Conservation (phyloP, 2,329 filamentous ascomycete species). For the Phyllachora maydis region DNA sequence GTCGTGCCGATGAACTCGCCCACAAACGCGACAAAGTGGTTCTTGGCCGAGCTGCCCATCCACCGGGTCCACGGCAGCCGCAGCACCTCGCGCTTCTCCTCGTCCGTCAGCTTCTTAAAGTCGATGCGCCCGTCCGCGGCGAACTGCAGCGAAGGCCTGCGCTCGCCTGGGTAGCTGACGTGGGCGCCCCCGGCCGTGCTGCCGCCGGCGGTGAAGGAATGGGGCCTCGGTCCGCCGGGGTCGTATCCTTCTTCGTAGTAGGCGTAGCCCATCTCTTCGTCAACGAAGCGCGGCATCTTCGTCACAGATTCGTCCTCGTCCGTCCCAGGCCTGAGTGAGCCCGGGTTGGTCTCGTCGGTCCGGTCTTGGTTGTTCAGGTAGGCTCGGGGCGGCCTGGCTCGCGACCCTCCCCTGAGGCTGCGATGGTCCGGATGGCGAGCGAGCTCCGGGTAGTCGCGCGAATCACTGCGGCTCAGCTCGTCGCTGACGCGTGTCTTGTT, state of each 20-base stretch:
- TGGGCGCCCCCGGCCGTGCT: too few species aligned
- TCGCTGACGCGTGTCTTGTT: too few species aligned
- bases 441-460: background rate
- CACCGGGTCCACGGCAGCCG: slow-evolving; percentile 21
- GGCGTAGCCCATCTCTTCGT: slow-evolving; percentile 1
- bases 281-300: background rate
- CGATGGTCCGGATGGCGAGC: background rate
- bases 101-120: slow-evolving; percentile 15
- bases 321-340: too few species aligned
- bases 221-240: background rate
- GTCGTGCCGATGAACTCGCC: slow-evolving; percentile 22
- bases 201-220: background rate
- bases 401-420: background rate
- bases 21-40: slow-evolving; percentile 13
- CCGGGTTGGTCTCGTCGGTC: background rate
- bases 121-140: slow-evolving; percentile 9
- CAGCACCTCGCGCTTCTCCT: slow-evolving; percentile 20
- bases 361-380: slow-evolving; percentile 1
- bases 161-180: too few species aligned
- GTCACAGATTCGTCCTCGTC: too few species aligned
- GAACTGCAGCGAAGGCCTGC: too few species aligned
- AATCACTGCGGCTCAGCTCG: slow-evolving; percentile 1
- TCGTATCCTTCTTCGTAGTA: background rate
- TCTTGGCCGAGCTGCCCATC: slow-evolving; percentile 24
- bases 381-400: background rate